A percentile compares a stretch with the other conserved stretches of the same genome.
Evolutionary conservation across 2,329 filamentous ascomycete species (phyloP).

Genomic region (Bimuria novae-zelandiae): DNA sequence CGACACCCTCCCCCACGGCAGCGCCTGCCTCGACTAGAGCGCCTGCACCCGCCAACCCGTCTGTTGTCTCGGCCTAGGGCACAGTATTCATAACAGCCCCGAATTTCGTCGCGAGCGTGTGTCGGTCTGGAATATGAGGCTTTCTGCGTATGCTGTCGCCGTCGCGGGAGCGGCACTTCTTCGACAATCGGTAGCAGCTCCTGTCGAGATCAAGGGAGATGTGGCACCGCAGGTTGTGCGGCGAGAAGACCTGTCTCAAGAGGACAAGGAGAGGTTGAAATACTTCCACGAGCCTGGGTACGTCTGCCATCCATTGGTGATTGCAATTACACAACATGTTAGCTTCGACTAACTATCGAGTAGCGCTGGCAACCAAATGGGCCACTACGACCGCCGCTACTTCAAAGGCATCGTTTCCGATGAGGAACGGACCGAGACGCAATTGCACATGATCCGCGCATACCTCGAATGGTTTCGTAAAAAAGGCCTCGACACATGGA

Average conservation of each 20-base stretch:
- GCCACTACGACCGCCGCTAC: slow-evolving; percentile 76
- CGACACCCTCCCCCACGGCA: neutral
- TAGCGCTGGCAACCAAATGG: slow-evolving; percentile 58
- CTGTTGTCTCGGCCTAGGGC: neutral
- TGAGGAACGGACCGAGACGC: slow-evolving; percentile 66
- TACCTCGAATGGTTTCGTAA: slow-evolving; percentile 71
- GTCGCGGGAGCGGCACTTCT: slow-evolving; percentile 28
- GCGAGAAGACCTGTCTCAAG: slow-evolving; percentile 6
- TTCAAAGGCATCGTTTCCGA: slow-evolving; percentile 68
- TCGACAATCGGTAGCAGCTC: slow-evolving; percentile 24
- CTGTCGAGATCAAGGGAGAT: slow-evolving; percentile 13
- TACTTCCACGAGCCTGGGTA: slow-evolving; percentile 49
- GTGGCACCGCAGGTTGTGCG: neutral
- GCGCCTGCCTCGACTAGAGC: neutral
- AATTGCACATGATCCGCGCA: slow-evolving; percentile 72
- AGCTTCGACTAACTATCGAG: slow-evolving; percentile 13
- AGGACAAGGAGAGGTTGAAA: slow-evolving; percentile 31
- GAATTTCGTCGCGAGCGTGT: neutral
- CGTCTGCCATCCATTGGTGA: too few species aligned
- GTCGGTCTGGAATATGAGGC: slow-evolving; percentile 27
- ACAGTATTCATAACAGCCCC: slow-evolving; percentile 7
- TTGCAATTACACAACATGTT: too few species aligned
- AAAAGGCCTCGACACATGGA: slow-evolving; percentile 77
- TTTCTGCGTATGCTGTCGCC: slow-evolving; percentile 27
- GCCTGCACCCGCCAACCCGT: neutral